Evolutionary conservation across 495 filamentous ascomycete genomes (phyloP), one percentile per base, ranked within the genome.

Genomic region (Trichoderma reesei): DNA sequence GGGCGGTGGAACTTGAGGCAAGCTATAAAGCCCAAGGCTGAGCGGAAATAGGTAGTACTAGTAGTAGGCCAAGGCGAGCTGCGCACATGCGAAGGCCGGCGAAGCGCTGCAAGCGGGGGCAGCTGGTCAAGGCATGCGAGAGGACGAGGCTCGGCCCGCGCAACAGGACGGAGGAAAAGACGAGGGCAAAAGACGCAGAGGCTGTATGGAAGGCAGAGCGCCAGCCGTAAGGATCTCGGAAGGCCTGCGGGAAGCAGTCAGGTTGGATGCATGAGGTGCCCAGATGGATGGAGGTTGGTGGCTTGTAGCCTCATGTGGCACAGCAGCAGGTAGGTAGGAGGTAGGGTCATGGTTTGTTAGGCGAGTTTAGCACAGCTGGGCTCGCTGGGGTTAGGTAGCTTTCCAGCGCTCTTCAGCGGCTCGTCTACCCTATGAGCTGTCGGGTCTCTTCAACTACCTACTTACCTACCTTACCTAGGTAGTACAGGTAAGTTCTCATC

Each of bases 1-100:
- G 51, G 34, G 51, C 51, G 51, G 51, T 56, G 51, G 51, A 56
- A 56, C 51, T 56, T 56, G 51, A 26, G 31, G 34, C 16, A 31
- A 34, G 51, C 51, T n/a, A n/a, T 56, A 56, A 34, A 56, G 26
- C 51, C 51, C 51, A 56, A 56, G 51, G 9, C 26, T 9, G 51
- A 31, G 31, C 20, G 31, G 8, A 10, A 34, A 56, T 56, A 34
- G 51, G 10, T n/a, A n/a, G n/a, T n/a, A n/a, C n/a, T n/a, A n/a
- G n/a, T n/a, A n/a, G n/a, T n/a, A n/a, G n/a, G n/a, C n/a, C 26
- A 13, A 7, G 34, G 51, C 51, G 26, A 34, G 3, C 34, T 56
- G 51, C 18, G 51, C 51, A 56, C 8, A 31, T 33, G 31, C 51
- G 51, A 56, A 20, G 51, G 51, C 20, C 51, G 3, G 20, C 8